Evolutionary conservation across 2,329 filamentous ascomycete genomes (phyloP), one percentile per base, ranked within the genome.

Genomic region (Pestalotiopsis fici): DNA sequence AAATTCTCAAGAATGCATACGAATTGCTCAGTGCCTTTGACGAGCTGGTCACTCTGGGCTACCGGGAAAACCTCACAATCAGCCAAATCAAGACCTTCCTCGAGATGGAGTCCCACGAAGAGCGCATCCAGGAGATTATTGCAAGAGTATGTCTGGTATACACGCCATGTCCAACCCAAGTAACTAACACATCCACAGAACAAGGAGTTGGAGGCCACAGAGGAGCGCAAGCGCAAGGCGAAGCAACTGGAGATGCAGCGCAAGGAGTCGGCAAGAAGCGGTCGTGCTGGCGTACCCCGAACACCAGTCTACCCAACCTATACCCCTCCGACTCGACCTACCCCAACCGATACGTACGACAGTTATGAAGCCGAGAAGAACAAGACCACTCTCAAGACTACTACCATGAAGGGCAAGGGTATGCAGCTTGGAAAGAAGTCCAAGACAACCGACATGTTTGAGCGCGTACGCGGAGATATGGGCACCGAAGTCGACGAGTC

Each of bases 381-480:
- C 84, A 97, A 97, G 83, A 84, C 90, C 1, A 37, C 39, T 15
- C 39, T n/a, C 71, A 88, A 85, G 76, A 83, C 87, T 63, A 78
- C 88, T 75, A 88, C 93, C 63, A 88, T 91, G 68, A 94, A 97
- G 82, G 94, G 94, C 75, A 99, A 99, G 85, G 96, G 96, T 73
- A 99, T 99, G 97, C 95, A 98, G 81, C 86, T 99, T 67, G 96
- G 96, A 81, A 98, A 98, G 86, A 99, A 99, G 84, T 97, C 93
- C 69, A 98, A 98, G 85, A 95, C 93, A 25, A 97, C 93, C 35
- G 95, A 97, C 79, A 97, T 98, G 87, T 98, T 97, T 78, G 95
- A 98, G 81, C 93, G 95, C 75, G 95, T 99, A 39, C 91, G 94
- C 72, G 93, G 93, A 68, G 95, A 98, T 71, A 86, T 98, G 77